Evolutionary conservation across 495 filamentous ascomycete genomes (phyloP), one percentile per base, ranked within the genome.

Genomic region (Usnea hakonensis): DNA sequence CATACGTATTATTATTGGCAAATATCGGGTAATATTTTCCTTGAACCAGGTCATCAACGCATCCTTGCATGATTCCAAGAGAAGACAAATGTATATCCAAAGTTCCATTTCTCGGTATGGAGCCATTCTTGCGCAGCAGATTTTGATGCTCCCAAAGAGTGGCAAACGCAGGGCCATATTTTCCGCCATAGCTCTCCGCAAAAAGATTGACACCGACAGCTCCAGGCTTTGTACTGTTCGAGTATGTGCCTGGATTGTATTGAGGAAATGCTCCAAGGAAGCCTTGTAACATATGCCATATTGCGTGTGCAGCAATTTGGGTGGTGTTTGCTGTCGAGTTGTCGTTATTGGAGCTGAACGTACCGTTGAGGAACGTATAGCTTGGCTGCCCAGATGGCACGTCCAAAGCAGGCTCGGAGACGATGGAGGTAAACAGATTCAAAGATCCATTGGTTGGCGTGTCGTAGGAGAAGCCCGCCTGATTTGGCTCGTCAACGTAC

Each of bases 261-360:
- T 87, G 80, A 0, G 87, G 87, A 58, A 90, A 90, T 9, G 79
- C 76, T 0, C 74, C 69, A 14, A 89, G 68, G 70, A 87, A 90
- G 14, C 80, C 80, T 68, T 90, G 87, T 53, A 89, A 71, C 73
- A 89, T 83, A 65, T 89, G 83, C 83, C 86, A 90, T 37, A 85
- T 76, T 19, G 84, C 81, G 61, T 75, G 73, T 23, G 84, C 87
- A 3, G 87, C 81, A 43, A 82, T 82, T 56, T 81, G 76, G 1
- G 85, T 88, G 2, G 85, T 88, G 63, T 89, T 89, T 23, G 85
- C 75, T 0, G 85, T 87, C 53, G 76, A 72, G 33, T 72, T 77
- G 0, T 52, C 17, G 62, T 81, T 79, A 43, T 75, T 73, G 3
- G 83, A 81, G 60, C 81, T 74, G 67, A 88, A 89, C 0, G 87